Evolutionary conservation across 345 rosid species (phyloP), one percentile per base, ranked within the genome.

Genomic region (Acer yangbiense): DNA sequence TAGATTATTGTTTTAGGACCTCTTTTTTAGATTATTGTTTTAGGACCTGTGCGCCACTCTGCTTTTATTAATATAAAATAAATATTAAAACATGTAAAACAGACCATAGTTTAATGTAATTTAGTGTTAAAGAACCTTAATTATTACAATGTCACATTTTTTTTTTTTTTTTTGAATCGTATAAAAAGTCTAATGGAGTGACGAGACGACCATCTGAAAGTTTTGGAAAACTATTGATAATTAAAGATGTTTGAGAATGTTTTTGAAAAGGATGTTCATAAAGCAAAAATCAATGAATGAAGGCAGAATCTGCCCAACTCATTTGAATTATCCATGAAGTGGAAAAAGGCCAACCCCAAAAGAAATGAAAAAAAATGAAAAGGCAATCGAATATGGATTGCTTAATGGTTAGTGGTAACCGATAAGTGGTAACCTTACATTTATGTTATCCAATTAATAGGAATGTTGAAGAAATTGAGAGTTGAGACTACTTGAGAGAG

Each of bases 291-390:
- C 67, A 21, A 21, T 1, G 54, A 11, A 46, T 13, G n/a, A 69
- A 78, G 23, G 58, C 72, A 54, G 32, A 68, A 52, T 44, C 60
- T 68, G 65, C 69, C 78, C 27, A 63, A 50, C 62, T 60, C 17
- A 27, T 16, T 41, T 74, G 65, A 57, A 10, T 9, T 14, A 39
- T 54, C 9, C 44, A 43, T 17, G 21, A 11, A 57, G 78, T 81
- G 82, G 84, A 68, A 39, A 72, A 54, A 25, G 64, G 66, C 86
- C 82, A 46, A 80, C 44, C 83, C 71, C 69, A 68, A 1, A 81
- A 9, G 63, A 23, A n/a, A 14, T 4, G 7, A 43, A 20, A 43
- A 68, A 41, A 29, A 29, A 2, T 0, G 4, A 29, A 29, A 29
- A 29, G 32, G 32, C 32, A 29, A 29, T 32, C 4, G 35, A 35